Base-by-base conservation (phyloP, 768 basidiomycete species). In the Pluteus cervinus region DNA sequence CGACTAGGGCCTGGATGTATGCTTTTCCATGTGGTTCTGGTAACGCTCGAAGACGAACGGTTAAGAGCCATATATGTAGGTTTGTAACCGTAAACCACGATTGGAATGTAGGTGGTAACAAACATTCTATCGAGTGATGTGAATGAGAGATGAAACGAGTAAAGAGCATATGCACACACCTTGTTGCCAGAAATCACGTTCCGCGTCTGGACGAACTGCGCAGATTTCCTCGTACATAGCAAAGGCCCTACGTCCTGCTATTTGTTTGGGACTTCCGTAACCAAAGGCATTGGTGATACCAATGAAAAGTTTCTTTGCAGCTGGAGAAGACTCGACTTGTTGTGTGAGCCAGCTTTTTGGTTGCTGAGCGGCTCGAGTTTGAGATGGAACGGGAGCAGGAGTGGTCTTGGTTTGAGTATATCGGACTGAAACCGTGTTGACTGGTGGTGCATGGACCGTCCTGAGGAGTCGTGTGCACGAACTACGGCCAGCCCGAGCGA, bases 61-160 rank as follows among this genome's bases (percentile, higher is more conserved):
- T 83, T 34, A 93, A 76, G 47, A 97, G 68, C 85, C 92, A 93
- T 33, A 97, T 68, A 60, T 98, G 91, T 20, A 97, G 69, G 46
- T 93, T 91, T 20, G 89, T 89, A 35, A 96, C 64, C 4, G 87
- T 88, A 63, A 97, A 97, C 87, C 92, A 97, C 11, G 94, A 88
- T 52, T 97, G 93, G 60, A 94, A 96, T 0, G 94, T 96, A 9
- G 83, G 84, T 7, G 93, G 91, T 5, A 97, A 71, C 41, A 69
- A 70, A 51, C 87, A 94, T 42, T 77, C 93, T 96, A 49, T 0
- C 15, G 4, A 14, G 21, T 2, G 12, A 14, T 28, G 37, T 38
- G 23, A 39, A 36, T 29, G 36, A 41, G 23, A 36, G 20, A 7
- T 37, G 37, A 24, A 44, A 44, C 22, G 17, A 11, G 14, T 4